Base-by-base conservation (phyloP, 495 filamentous ascomycete genomes). In the Podospora comata region DNA sequence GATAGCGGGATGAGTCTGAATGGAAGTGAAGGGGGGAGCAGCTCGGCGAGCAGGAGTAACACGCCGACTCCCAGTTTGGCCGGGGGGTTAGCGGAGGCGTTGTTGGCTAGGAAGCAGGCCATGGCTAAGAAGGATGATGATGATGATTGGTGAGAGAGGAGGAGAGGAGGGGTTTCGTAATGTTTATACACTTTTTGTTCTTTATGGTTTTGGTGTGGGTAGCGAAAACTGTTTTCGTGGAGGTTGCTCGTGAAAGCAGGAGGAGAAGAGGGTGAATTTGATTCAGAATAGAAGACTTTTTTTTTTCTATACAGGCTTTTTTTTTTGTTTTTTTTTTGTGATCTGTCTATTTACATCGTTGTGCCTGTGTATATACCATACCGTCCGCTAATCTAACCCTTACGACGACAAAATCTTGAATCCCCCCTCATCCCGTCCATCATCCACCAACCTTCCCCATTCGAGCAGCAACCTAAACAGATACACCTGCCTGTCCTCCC, bases 401-500 rank as follows among this genome's bases (percentile, higher is more conserved):
- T 16, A 48, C 7, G 5, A 11, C 13, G 39, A 11, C 39, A 13
- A 16, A 3, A 48, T 48, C 39, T 48, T 48, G 79, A 85, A 91
- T 2, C 85, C 86, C 65, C 88, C 71, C 26, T 80, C 78, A 67
- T 91, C 87, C 73, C 90, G 80, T 55, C 79, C 70, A 66, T 91
- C 89, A 77, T 90, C 82, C 9, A 87, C 82, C 15, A 92, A 69
- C 56, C 90, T 78, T 1, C 84, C 89, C 88, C 89, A 94, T 78
- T 94, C 92, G 55, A 94, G 75, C 67, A 94, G 74, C 67, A 96
- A 73, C 59, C 92, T 78, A 76, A 93, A 94, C 73, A 94, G 82
- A 73, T 94, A 96, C 30, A 94, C 84, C 77, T 92, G 88, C 88
- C 91, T 92, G 74, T 96, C 92, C 79, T 93, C 90, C 69, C 85